Percentiles rank a stretch among this genome's conserved stretches.
Conservation (phyloP, 192 early-diverging fungal genomes). For the Backusella circina region DNA sequence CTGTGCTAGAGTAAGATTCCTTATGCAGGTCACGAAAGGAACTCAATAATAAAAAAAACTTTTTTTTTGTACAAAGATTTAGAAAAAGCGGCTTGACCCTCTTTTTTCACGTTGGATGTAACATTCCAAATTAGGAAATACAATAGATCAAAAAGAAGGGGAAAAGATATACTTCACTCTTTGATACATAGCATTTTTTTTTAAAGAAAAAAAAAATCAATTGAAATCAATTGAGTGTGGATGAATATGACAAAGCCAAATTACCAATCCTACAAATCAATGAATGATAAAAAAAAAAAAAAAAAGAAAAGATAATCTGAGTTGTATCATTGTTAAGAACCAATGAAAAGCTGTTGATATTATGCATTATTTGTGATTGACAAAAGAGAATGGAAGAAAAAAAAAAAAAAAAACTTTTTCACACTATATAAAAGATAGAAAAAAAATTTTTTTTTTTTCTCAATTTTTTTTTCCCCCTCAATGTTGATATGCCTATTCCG, state of each 20-base stretch:
- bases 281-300: not conserved
- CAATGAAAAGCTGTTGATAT: not conserved
- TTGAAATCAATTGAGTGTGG: not conserved
- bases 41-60: conserved; percentile 1
- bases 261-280: not conserved
- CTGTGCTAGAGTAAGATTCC: conserved; percentile 29
- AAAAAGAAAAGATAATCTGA: not conserved
- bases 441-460: not conserved
- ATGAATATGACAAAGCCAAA: no score
- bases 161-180: not conserved
- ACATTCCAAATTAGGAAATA: not conserved
- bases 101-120: not conserved
- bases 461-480: not conserved
- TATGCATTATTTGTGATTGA: not conserved
- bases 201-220: no score
- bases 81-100: not conserved
- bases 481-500: not conserved
- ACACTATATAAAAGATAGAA: not conserved
- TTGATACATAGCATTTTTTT: no score
- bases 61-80: not conserved
- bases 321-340: not conserved
- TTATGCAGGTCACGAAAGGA: conserved; percentile 27
- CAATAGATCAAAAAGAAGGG: not conserved
- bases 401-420: not conserved
- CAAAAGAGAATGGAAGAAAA: no score